Evolutionary conservation across 345 rosid species (phyloP).

Genomic region (Mangifera indica): DNA sequence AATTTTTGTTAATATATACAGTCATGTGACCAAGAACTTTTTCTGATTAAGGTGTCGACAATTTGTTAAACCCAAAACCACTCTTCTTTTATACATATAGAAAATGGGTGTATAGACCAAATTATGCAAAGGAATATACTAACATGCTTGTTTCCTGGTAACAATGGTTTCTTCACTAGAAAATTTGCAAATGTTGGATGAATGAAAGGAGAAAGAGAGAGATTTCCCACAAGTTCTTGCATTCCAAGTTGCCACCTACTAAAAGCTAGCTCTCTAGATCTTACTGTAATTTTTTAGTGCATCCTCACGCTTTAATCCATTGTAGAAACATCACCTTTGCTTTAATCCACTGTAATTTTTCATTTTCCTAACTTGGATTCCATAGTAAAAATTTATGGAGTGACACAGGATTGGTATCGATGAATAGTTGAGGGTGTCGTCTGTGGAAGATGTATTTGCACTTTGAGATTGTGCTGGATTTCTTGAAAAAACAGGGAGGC

Average conservation of each 20-base stretch:
- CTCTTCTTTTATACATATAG: background rate
- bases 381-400: too few species aligned
- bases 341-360: too few species aligned
- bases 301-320: background rate
- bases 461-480: conserved; percentile 75
- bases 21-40: too few species aligned
- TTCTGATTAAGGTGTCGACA: background rate
- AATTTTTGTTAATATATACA: too few species aligned
- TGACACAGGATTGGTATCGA: conserved; percentile 74
- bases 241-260: background rate
- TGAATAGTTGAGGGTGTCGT: conserved; percentile 56
- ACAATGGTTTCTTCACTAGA: background rate
- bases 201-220: background rate
- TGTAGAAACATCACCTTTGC: background rate
- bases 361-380: too few species aligned
- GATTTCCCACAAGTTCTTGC: background rate
- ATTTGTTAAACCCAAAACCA: background rate
- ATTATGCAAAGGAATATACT: background rate
- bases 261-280: background rate
- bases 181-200: background rate
- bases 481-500: conserved; percentile 65
- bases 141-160: conserved; percentile 3
- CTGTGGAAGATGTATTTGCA: conserved; percentile 64
- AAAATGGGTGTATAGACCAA: background rate
- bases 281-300: background rate